Base-by-base conservation (phyloP, 257 asterid species). In the Nicotiana knightiana region DNA sequence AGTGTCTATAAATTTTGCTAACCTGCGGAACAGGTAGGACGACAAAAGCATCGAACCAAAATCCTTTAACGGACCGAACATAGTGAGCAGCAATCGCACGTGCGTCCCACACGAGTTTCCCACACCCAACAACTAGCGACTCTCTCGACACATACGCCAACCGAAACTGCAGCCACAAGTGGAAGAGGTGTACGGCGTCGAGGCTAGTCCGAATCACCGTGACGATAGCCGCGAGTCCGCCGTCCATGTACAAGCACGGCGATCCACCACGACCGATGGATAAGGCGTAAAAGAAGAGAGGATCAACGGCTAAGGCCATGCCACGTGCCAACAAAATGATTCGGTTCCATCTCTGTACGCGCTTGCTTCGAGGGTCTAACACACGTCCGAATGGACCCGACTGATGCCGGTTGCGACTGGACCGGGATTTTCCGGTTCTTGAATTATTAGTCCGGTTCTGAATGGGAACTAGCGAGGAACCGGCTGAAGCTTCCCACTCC, bases 1-100 rank as follows among this genome's bases (percentile, higher is more conserved):
- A 73, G 63, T 48, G 70, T n/a, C 3, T 24, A 67, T 37, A 9
- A 30, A 79, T 67, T 81, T 39, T 4, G 33, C 88, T 75, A 79
- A 96, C 99, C 99, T 96, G 99, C 6, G 98, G 99, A 18, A 94
- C 88, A 0, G 99, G 99, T 7, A 96, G 98, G 76, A 96, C 92
- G 5, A 96, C 98, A 85, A 94, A 94, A 75, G 88, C 90, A 32
- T 96, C 99, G 81, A 96, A 91, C 99, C 99, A 96, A 83, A 96
- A 96, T 5, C 98, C 98, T 77, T 87, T 86, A 1, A 91, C 32
- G 6, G 99, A 96, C 6, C 95, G 86, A 28, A 94, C 46, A 76
- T 96, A 96, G 55, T 92, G 97, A 11, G 84, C 87, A 0, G 98
- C 97, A 63, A 96, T 81, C 62, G 95, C 94, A 77, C 94, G 98